phyloP scores from a whole-genome alignment of 495 filamentous ascomycete genomes.

The Neurospora sp. region DNA sequence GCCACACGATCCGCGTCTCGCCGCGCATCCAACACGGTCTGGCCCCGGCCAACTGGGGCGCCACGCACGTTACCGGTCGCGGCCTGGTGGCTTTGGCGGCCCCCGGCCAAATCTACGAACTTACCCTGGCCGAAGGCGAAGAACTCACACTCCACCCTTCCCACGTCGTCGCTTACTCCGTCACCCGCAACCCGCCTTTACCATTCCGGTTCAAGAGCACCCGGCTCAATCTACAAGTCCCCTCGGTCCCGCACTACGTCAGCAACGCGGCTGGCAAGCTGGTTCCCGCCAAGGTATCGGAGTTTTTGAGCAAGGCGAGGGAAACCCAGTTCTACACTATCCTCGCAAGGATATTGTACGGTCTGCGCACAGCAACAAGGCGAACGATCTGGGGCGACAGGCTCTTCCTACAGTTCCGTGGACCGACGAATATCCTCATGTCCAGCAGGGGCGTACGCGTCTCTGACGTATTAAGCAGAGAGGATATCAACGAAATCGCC shows the following conservation, averaged over 20 bases:
- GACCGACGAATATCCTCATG: conserved; percentile 73
- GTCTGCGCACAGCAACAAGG: conserved; percentile 60
- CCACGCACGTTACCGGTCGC: conserved; percentile 73
- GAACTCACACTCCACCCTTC: conserved; percentile 80
- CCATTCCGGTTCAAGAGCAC: conserved; percentile 81
- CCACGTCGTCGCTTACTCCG: conserved; percentile 81
- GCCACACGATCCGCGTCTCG: conserved; percentile 64
- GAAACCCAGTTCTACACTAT: conserved; percentile 60
- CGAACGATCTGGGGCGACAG: conserved; percentile 89
- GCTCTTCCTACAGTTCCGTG: conserved; percentile 80
- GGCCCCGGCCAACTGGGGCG: conserved; percentile 84
- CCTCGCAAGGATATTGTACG: conserved; percentile 49
- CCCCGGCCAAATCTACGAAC: conserved; percentile 76
- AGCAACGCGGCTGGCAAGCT: conserved; percentile 28
- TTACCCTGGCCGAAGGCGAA: conserved; percentile 67
- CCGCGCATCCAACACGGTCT: conserved; percentile 67
- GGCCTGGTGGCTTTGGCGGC: conserved; percentile 78
- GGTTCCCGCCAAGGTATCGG: conserved; percentile 39
- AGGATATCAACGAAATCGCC: conserved; percentile 81
- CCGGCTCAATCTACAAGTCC: conserved; percentile 67
- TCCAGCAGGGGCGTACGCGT: conserved; percentile 71
- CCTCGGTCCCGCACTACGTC: conserved; percentile 46
- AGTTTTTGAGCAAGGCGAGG: conserved; percentile 62
- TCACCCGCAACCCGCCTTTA: conserved; percentile 59
- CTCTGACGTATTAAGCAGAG: conserved; percentile 61